phyloP scores from a whole-genome alignment of 495 filamentous ascomycete species.

The Tuber aestivum region DNA sequence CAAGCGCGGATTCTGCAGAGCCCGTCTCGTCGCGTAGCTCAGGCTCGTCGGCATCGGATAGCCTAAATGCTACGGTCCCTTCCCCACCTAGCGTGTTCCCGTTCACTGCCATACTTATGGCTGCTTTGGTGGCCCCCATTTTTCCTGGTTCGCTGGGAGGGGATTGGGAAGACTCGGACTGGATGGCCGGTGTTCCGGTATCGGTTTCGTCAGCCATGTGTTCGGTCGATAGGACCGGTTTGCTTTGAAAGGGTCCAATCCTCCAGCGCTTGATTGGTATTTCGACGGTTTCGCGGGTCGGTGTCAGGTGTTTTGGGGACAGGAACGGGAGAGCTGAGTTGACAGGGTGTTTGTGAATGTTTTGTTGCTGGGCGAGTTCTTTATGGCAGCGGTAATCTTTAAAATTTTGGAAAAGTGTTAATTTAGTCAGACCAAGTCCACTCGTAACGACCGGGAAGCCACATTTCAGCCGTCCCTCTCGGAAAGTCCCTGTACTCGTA shows the following conservation, averaged over 20 bases:
- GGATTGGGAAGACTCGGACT: conserved; percentile 21
- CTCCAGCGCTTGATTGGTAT: not conserved
- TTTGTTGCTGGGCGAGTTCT: not conserved
- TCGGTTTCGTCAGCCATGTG: conserved; percentile 37
- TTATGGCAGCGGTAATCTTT: not conserved
- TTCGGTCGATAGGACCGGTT: conserved; percentile 23
- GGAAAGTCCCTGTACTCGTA: not conserved
- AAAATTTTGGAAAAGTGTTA: not conserved
- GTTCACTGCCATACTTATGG: conserved; percentile 30
- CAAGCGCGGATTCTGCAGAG: conserved; percentile 18
- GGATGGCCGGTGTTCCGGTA: conserved; percentile 12
- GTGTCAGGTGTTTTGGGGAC: not conserved
- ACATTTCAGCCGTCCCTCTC: not conserved
- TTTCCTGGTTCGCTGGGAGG: conserved; percentile 18
- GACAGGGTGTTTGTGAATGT: not conserved
- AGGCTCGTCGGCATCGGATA: conserved; percentile 31
- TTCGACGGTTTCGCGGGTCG: not conserved
- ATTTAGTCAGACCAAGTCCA: not conserved
- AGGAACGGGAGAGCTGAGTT: not conserved
- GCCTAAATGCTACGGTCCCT: conserved; percentile 31
- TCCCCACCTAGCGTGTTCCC: conserved; percentile 27
- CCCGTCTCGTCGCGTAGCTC: conserved; percentile 29
- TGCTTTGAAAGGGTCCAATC: conserved; percentile 7
- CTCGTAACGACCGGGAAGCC: not conserved
- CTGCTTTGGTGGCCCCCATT: conserved; percentile 13